Evolutionary conservation across 495 filamentous ascomycete genomes (phyloP).

Genomic region (Talaromyces thailandensis): DNA sequence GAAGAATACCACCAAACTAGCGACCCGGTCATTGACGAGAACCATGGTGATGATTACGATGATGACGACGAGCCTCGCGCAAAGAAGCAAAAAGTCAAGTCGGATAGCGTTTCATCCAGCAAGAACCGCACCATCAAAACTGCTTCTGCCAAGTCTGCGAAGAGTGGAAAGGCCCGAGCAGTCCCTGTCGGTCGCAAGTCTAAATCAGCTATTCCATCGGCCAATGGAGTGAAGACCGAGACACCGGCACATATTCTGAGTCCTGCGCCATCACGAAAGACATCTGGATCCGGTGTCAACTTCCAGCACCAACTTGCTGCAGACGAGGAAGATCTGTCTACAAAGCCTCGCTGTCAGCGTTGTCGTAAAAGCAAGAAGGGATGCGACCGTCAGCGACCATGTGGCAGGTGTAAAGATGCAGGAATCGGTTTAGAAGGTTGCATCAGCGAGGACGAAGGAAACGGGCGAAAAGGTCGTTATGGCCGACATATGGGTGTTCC

Average conservation of each 20-base stretch:
- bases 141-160: conserved; percentile 24
- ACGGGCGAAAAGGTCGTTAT: conserved; percentile 92
- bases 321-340: conserved; percentile 84
- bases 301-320: conserved; percentile 63
- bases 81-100: conserved; percentile 36
- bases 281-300: conserved; percentile 56
- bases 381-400: conserved; percentile 91
- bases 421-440: conserved; percentile 87
- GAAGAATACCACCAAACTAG: conserved; percentile 53
- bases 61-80: conserved; percentile 33
- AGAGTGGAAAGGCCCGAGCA: conserved; percentile 30
- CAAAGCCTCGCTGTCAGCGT: conserved; percentile 93
- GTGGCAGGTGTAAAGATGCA: conserved; percentile 90
- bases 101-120: conserved; percentile 15
- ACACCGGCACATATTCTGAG: conserved; percentile 55
- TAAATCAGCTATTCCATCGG: conserved; percentile 39
- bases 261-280: conserved; percentile 67
- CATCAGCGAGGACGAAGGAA: conserved; percentile 93
- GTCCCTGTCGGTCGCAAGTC: conserved; percentile 39
- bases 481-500: conserved; percentile 95
- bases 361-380: conserved; percentile 99
- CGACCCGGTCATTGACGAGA: conserved; percentile 48
- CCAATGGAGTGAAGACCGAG: conserved; percentile 37
- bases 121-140: conserved; percentile 30
- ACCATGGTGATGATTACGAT: conserved; percentile 36